Percentiles rank a stretch among this genome's conserved stretches.
Conservation (phyloP, 2,329 filamentous ascomycete species). For the Epichloe uncinata region DNA sequence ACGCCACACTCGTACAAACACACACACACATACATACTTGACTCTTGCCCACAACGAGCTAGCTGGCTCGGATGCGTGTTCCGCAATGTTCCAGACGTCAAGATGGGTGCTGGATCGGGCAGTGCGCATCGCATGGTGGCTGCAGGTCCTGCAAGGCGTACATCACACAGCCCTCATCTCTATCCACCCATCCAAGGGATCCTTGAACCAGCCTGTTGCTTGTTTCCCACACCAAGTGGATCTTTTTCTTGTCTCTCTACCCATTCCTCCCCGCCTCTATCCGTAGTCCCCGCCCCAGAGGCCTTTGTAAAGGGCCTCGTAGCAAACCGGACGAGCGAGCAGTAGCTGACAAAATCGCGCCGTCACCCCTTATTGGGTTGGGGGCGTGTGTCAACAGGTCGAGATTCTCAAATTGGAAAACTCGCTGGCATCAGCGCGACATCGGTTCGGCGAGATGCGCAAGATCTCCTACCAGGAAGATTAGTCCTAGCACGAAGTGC, state of each 20-base stretch:
- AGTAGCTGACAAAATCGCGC: conserved; percentile 5
- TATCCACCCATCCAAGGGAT: neutral
- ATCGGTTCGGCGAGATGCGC: conserved; percentile 88
- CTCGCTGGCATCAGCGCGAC: conserved; percentile 60
- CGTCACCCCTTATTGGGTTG: neutral
- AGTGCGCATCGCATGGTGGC: neutral
- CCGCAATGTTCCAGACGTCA: neutral
- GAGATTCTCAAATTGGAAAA: conserved; percentile 97
- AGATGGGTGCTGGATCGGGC: conserved; percentile 1
- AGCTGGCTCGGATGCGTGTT: neutral
- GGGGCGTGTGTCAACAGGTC: conserved; percentile 44
- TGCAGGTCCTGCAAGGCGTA: conserved; percentile 1
- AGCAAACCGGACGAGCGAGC: neutral
- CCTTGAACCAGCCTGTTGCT: neutral
- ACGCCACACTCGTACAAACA: neutral
- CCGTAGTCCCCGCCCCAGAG: neutral
- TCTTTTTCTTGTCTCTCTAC: neutral
- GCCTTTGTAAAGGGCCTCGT: neutral
- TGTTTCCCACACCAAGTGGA: neutral
- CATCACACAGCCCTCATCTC: neutral
- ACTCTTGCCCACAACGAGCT: neutral
- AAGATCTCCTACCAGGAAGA: conserved; percentile 92
- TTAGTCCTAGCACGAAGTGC: conserved; percentile 15
- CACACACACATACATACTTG: neutral
- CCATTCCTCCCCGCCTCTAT: neutral